Percentiles rank a stretch among this genome's conserved stretches.
Evolutionary conservation across 1,284 basidiomycete species (phyloP).

Genomic region (Phellopilus nigrolimitatus): DNA sequence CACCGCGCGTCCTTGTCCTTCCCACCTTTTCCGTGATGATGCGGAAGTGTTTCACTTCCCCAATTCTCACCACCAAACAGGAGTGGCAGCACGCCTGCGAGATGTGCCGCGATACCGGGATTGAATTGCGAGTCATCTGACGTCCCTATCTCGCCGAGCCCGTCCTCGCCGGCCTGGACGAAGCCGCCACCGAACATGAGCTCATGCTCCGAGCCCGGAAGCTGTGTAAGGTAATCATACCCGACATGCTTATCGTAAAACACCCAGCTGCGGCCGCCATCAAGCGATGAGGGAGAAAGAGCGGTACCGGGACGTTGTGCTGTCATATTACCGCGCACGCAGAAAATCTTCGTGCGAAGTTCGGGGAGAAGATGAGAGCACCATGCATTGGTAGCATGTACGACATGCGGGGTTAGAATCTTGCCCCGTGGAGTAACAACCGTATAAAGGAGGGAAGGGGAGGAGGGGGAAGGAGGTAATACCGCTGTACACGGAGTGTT

Average conservation of each 20-base stretch:
- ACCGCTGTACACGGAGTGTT: slow-evolving; percentile 47
- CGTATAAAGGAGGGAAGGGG: slow-evolving; percentile 32
- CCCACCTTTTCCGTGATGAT: neutral
- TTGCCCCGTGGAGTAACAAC: slow-evolving; percentile 51
- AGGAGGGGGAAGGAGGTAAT: slow-evolving; percentile 24
- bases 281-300: slow-evolving; percentile 27
- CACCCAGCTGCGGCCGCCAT: slow-evolving; percentile 48
- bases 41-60: slow-evolving; percentile 28
- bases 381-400: slow-evolving; percentile 82
- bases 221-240: slow-evolving; percentile 74
- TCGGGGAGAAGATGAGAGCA: slow-evolving; percentile 50
- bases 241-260: slow-evolving; percentile 46
- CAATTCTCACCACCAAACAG: slow-evolving; percentile 42
- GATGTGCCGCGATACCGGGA: slow-evolving; percentile 38
- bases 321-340: slow-evolving; percentile 59
- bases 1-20: slow-evolving; percentile 21
- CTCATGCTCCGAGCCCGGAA: slow-evolving; percentile 44
- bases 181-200: slow-evolving; percentile 61
- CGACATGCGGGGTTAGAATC: slow-evolving; percentile 51
- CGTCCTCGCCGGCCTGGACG: slow-evolving; percentile 29
- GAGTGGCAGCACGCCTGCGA: slow-evolving; percentile 40
- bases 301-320: slow-evolving; percentile 51
- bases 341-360: slow-evolving; percentile 33
- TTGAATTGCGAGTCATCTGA: slow-evolving; percentile 43
- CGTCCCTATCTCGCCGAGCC: slow-evolving; percentile 37